phyloP scores from a whole-genome alignment of 371 early-diverging fungal genomes.

The Apophysomyces ossiformis region DNA sequence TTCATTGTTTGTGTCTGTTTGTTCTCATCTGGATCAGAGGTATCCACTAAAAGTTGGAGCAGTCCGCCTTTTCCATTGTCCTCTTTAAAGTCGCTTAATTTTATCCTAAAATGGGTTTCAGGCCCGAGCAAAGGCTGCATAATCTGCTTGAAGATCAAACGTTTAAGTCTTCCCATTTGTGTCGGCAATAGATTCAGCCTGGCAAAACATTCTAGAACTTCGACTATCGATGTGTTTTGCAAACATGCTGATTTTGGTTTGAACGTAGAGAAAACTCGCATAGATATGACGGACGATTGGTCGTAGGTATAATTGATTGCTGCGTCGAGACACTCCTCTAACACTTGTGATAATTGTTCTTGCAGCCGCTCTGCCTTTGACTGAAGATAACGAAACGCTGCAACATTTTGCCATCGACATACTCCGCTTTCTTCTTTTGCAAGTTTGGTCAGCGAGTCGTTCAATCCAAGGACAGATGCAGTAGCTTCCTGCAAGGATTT shows the following conservation, averaged over 20 bases:
- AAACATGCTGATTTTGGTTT: background rate
- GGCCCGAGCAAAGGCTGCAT: background rate
- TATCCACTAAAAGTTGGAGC: background rate
- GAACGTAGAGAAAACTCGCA: background rate
- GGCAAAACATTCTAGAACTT: constrained; percentile 15
- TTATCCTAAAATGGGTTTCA: background rate
- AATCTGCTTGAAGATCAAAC: constrained; percentile 2
- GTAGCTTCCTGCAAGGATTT: background rate
- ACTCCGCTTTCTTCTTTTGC: background rate
- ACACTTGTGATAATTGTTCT: background rate
- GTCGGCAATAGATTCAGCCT: constrained; percentile 13
- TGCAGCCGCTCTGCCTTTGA: background rate
- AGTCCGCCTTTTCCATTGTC: background rate
- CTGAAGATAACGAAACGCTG: background rate
- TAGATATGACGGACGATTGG: background rate
- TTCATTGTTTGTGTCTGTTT: background rate
- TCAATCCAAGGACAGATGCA: background rate
- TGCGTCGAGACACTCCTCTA: background rate
- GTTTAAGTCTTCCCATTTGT: constrained; percentile 11
- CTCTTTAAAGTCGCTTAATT: background rate
- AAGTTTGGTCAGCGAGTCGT: background rate
- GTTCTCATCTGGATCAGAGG: background rate
- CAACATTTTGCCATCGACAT: background rate
- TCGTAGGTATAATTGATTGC: background rate
- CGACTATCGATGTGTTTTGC: background rate